Base-by-base conservation (phyloP, 202 grass and related monocot species). In the Cymbopogon flexuosus region DNA sequence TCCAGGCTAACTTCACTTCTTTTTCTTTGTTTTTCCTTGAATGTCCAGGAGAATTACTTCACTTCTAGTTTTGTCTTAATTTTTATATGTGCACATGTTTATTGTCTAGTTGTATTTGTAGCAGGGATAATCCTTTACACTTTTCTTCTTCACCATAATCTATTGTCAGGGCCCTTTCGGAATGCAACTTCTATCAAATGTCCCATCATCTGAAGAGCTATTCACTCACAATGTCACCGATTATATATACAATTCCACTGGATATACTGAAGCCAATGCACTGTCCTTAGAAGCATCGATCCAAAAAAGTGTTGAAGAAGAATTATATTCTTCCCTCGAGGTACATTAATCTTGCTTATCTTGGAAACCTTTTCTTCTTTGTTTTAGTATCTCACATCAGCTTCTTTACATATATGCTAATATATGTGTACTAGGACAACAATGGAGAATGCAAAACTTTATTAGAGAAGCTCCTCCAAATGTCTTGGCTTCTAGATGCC, bases 221-320 rank as follows among this genome's bases (percentile, higher is more conserved):
- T 90, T 92, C 87, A 71, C 75, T 73, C 75, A 88, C 65, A 78
- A 33, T 65, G 75, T 91, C 58, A 79, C 77, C 33, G 57, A 89
- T 68, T 87, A 87, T 89, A 89, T 91, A 91, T 83, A 88, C 14
- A 94, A 89, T 89, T 81, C 70, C 65, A 83, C 88, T 52, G 88
- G 91, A 86, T 85, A 86, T 83, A 83, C 84, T 83, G 88, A 86
- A 70, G 57, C 72, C 56, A 94, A 80, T 84, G 84, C 90, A 10
- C 69, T 89, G 39, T 83, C 82, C 70, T 97, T 91, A 52, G 95
- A 97, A 94, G 88, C 86, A 89, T 94, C 92, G 23, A 92, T 94
- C 75, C 92, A 97, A 81, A 92, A 87, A 88, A 89, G 78, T 76
- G 88, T 97, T 3, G 88, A 91, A 85, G 85, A 90, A 78, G 95